Conservation (phyloP, 2,329 filamentous ascomycete species). For the Fusarium globosum region DNA sequence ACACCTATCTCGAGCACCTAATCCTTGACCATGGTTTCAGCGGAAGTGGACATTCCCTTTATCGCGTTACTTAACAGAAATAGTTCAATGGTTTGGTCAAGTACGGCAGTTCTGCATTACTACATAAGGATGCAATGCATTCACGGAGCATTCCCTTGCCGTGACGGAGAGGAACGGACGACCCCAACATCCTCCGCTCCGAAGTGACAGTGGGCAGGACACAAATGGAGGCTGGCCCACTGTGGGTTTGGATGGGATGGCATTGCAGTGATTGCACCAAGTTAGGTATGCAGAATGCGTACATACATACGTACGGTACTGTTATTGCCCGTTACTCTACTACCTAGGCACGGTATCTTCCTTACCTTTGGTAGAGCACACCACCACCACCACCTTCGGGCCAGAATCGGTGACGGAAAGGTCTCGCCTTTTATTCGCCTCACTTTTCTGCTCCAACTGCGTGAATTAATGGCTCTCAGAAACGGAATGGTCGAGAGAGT, state of each 20-base stretch:
- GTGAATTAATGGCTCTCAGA: conserved; percentile 14
- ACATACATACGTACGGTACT: background rate
- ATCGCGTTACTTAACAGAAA: background rate
- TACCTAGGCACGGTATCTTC: background rate
- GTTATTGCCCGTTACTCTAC: background rate
- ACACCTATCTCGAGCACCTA: too few relatives aligned
- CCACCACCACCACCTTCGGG: background rate
- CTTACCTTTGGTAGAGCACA: background rate
- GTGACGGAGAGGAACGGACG: conserved; percentile 6
- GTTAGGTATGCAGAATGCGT: background rate
- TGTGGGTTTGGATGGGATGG: background rate
- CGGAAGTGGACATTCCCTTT: background rate
- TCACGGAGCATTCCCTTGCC: conserved; percentile 5
- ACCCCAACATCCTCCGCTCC: background rate
- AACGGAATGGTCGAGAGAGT: conserved; percentile 12
- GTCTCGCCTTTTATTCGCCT: background rate
- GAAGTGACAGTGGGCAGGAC: background rate
- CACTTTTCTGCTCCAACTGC: background rate
- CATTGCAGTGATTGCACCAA: background rate
- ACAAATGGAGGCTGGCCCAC: conserved; percentile 15
- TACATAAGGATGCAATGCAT: conserved; percentile 5
- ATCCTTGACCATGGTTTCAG: background rate
- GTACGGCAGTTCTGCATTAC: conserved; percentile 17
- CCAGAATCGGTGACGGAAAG: conserved; percentile 10
- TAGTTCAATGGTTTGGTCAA: background rate